A percentile compares a stretch with the other conserved stretches of the same genome.
These are phyloP conservation scores for Mycena kentingensis DNA, from an alignment of 768 basidiomycete species.

Conservation along the genomic window DNA sequence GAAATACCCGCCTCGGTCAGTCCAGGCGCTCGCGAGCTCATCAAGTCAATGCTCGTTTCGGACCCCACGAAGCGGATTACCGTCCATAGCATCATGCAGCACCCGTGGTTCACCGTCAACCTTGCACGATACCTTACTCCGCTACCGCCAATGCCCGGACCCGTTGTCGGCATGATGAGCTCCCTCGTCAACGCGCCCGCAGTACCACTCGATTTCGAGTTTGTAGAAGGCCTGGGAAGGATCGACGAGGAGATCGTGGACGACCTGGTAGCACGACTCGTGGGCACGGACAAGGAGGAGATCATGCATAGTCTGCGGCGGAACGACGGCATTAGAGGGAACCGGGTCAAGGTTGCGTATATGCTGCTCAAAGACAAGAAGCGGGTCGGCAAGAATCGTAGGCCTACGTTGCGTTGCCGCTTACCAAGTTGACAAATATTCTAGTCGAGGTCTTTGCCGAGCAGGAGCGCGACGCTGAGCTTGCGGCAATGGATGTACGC, in stretches of 20 bases:
- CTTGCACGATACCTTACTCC: slow-evolving; percentile 86
- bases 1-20: slow-evolving; percentile 83
- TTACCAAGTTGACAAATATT: not conserved
- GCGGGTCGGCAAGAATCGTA: slow-evolving; percentile 80
- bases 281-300: slow-evolving; percentile 77
- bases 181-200: slow-evolving; percentile 71
- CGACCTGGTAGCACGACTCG: slow-evolving; percentile 71
- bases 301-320: slow-evolving; percentile 83
- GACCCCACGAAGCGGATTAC: slow-evolving; percentile 96
- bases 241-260: slow-evolving; percentile 92
- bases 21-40: slow-evolving; percentile 73
- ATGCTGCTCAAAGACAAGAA: slow-evolving; percentile 89
- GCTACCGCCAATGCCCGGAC: slow-evolving; percentile 75
- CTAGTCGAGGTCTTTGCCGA: slow-evolving; percentile 79
- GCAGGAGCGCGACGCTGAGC: slow-evolving; percentile 80
- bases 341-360: slow-evolving; percentile 96
- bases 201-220: slow-evolving; percentile 70
- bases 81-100: slow-evolving; percentile 84
- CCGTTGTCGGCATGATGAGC: slow-evolving; percentile 72
- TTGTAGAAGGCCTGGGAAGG: slow-evolving; percentile 88
- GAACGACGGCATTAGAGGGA: slow-evolving; percentile 84
- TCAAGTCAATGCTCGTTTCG: slow-evolving; percentile 87
- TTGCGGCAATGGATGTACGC: slow-evolving; percentile 80
- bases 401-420: slow-evolving; percentile 39
- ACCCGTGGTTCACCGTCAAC: slow-evolving; percentile 88